These are phyloP conservation scores for Pythium utonaiense DNA, from an alignment of 352 stramenopile genomes.

Conservation along the genomic window DNA sequence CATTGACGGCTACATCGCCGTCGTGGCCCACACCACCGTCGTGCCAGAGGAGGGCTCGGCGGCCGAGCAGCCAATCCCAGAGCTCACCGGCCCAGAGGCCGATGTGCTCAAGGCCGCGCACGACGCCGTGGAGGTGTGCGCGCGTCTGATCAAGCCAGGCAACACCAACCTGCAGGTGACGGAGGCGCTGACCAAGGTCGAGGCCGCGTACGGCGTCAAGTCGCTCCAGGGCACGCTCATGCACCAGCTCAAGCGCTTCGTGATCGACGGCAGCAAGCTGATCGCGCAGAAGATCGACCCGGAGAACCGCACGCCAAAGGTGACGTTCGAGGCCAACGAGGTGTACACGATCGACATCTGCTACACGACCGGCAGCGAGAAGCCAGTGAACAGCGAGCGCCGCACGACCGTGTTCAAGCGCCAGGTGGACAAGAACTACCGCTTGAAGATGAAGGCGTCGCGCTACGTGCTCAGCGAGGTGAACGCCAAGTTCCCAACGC, in stretches of 20 bases:
- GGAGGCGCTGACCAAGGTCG: constrained; percentile 93
- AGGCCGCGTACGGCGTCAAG: constrained; percentile 95
- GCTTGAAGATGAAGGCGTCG: constrained; percentile 93
- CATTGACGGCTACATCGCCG: constrained; percentile 99
- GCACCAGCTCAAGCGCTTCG: constrained; percentile 99
- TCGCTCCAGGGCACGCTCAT: constrained; percentile 97
- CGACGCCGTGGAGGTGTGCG: constrained; percentile 96
- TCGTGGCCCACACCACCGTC: constrained; percentile 97
- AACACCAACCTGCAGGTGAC: constrained; percentile 97
- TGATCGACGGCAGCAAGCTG: constrained; percentile 98
- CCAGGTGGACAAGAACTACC: constrained; percentile 98
- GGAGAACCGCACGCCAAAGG: constrained; percentile 82
- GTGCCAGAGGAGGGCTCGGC: constrained; percentile 83
- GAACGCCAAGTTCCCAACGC: constrained; percentile 97
- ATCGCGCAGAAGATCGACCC: constrained; percentile 91
- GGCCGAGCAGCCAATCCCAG: constrained; percentile 48
- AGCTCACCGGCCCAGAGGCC: constrained; percentile 70
- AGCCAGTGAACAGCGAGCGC: constrained; percentile 85
- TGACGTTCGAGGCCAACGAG: constrained; percentile 96
- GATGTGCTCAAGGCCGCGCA: constrained; percentile 97
- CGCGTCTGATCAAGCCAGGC: constrained; percentile 95
- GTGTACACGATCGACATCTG: constrained; percentile 99
- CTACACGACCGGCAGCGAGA: constrained; percentile 98
- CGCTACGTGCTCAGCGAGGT: constrained; percentile 97
- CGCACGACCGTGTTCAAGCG: constrained; percentile 99